A percentile compares a stretch with the other conserved stretches of the same genome.
These are phyloP conservation scores for Helichrysum umbraculigerum DNA, from an alignment of 129 eudicot species.

Conservation along the genomic window DNA sequence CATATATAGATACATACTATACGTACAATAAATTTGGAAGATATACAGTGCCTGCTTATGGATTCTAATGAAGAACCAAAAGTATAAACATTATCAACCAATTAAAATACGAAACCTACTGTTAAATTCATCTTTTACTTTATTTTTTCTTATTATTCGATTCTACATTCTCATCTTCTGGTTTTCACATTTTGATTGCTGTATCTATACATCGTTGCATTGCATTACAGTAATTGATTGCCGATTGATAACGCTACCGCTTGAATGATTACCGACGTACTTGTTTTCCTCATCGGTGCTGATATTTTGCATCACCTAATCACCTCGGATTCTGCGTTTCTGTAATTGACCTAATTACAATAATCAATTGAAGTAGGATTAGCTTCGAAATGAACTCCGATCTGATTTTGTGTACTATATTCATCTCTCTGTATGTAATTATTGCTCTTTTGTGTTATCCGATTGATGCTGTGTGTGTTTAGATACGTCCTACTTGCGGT, in stretches of 20 bases:
- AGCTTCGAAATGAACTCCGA: conserved; percentile 30
- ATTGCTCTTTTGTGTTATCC: neutral
- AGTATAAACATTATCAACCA: conserved; percentile 17
- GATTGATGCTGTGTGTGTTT: neutral
- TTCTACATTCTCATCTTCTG: conserved; percentile 8
- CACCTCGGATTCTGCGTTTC: conserved; percentile 11
- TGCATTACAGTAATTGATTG: neutral
- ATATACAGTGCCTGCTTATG: conserved; percentile 8
- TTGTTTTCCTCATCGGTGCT: conserved; percentile 24
- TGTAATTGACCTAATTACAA: neutral
- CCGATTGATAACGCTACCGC: conserved; percentile 29
- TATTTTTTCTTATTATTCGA: neutral
- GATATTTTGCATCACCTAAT: conserved; percentile 20
- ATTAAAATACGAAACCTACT: conserved; percentile 12
- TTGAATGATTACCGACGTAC: conserved; percentile 12
- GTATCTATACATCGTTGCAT: conserved; percentile 12
- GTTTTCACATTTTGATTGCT: conserved; percentile 6
- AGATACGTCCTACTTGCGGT: neutral
- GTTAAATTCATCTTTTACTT: conserved; percentile 23
- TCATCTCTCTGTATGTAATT: conserved; percentile 7
- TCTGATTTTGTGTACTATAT: conserved; percentile 22
- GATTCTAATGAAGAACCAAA: conserved; percentile 36
- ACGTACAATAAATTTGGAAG: neutral
- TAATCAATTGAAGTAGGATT: conserved; percentile 22
- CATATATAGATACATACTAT: neutral